phyloP scores from a whole-genome alignment of 1,139 yeast genomes.

The Magnusiomyces starmeri region DNA sequence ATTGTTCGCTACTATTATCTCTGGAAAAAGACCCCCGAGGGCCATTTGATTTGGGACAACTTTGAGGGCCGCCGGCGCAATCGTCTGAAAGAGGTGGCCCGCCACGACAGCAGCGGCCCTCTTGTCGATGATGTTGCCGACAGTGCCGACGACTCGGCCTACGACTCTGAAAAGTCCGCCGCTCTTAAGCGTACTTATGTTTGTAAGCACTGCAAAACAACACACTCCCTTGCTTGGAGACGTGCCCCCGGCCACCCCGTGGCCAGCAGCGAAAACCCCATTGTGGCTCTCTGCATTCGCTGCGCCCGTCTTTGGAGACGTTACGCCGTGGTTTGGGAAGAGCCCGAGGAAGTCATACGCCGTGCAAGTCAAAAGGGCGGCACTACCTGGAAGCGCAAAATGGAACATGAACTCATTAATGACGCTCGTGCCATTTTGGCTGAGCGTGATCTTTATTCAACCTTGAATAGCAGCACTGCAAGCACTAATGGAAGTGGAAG shows the following conservation, averaged over 20 bases:
- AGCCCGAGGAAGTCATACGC: slow-evolving; percentile 60
- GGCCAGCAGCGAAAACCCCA: slow-evolving; percentile 32
- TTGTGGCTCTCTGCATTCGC: slow-evolving; percentile 64
- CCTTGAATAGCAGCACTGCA: neutral
- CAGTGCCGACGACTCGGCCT: slow-evolving; percentile 64
- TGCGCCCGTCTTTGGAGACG: slow-evolving; percentile 91
- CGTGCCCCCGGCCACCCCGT: slow-evolving; percentile 58
- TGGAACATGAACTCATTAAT: slow-evolving; percentile 64
- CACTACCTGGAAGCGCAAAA: slow-evolving; percentile 48
- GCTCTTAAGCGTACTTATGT: slow-evolving; percentile 36
- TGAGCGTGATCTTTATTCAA: slow-evolving; percentile 36
- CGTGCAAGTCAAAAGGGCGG: slow-evolving; percentile 40
- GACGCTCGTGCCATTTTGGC: slow-evolving; percentile 57
- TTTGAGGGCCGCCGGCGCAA: slow-evolving; percentile 64
- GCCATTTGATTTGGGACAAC: slow-evolving; percentile 76
- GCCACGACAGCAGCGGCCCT: slow-evolving; percentile 15
- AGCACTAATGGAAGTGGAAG: neutral
- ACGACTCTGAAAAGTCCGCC: slow-evolving; percentile 45
- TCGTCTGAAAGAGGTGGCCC: slow-evolving; percentile 31
- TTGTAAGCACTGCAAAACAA: slow-evolving; percentile 63
- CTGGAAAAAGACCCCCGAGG: slow-evolving; percentile 83
- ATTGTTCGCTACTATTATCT: slow-evolving; percentile 78
- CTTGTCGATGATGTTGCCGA: slow-evolving; percentile 51
- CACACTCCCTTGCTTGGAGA: slow-evolving; percentile 56
- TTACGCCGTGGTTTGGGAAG: slow-evolving; percentile 86